A percentile compares a stretch with the other conserved stretches of the same genome.
These are phyloP conservation scores for Aspergillus hortae DNA, from an alignment of 2,329 filamentous ascomycete genomes.

Conservation along the genomic window DNA sequence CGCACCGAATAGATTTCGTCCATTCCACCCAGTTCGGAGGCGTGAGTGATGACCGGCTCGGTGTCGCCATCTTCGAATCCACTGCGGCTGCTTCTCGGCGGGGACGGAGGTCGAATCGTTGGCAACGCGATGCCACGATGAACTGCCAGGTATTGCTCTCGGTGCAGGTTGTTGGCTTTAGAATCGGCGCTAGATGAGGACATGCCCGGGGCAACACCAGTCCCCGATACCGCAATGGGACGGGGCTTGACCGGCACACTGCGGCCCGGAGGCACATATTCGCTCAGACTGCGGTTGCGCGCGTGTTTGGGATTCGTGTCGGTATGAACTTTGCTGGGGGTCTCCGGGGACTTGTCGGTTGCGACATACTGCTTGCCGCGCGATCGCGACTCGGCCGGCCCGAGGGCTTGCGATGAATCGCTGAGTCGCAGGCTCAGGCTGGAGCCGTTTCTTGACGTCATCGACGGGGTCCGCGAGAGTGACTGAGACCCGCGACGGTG, in stretches of 20 bases:
- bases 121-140: conserved; percentile 66
- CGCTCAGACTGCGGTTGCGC: conserved; percentile 81
- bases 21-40: conserved; percentile 16
- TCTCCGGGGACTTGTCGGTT: conserved; percentile 25
- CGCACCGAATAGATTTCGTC: conserved; percentile 67
- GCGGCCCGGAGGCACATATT: conserved; percentile 71
- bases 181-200: conserved; percentile 44
- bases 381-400: conserved; percentile 27
- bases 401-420: conserved; percentile 33
- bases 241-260: conserved; percentile 64
- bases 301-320: conserved; percentile 47
- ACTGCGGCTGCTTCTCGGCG: conserved; percentile 70
- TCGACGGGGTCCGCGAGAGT: conserved; percentile 41
- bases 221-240: conserved; percentile 68
- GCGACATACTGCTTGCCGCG: conserved; percentile 41
- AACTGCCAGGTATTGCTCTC: conserved; percentile 77
- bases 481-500: conserved; percentile 57
- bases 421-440: conserved; percentile 32
- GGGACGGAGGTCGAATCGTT: conserved; percentile 67
- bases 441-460: conserved; percentile 36
- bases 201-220: conserved; percentile 44
- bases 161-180: conserved; percentile 51
- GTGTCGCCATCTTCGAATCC: conserved; percentile 51
- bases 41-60: conserved; percentile 29
- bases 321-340: conserved; percentile 15